Evolutionary conservation across 2,329 filamentous ascomycete genomes (phyloP).

Genomic region (Colletotrichum sp.): DNA sequence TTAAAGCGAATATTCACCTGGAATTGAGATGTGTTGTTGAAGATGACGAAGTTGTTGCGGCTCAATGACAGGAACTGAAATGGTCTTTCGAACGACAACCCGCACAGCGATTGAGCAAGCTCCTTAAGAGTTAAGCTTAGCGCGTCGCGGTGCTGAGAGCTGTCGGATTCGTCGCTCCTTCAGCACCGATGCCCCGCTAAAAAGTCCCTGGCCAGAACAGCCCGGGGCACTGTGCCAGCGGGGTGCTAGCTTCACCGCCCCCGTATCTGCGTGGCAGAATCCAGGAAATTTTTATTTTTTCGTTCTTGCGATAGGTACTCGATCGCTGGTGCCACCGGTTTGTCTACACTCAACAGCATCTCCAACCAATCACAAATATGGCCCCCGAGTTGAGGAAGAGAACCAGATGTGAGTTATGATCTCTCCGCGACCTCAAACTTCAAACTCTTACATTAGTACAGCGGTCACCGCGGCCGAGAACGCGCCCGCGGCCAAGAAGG

Average conservation of each 20-base stretch:
- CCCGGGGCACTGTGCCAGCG: background rate
- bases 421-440: background rate
- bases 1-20: background rate
- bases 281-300: conserved; percentile 27
- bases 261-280: conserved; percentile 19
- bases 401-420: conserved; percentile 30
- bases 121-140: background rate
- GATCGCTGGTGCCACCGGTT: background rate
- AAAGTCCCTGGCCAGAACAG: background rate
- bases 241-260: conserved; percentile 16
- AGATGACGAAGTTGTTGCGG: background rate
- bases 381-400: conserved; percentile 48
- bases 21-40: background rate
- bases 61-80: background rate
- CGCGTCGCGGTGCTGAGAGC: background rate
- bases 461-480: conserved; percentile 37
- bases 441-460: conserved; percentile 9
- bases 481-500: conserved; percentile 27
- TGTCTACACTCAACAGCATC: conserved; percentile 6
- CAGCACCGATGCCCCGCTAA: background rate
- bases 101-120: background rate
- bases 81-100: background rate
- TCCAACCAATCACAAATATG: conserved; percentile 36
- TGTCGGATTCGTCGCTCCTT: background rate
- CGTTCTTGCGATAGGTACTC: conserved; percentile 18